These are phyloP conservation scores for Jamesozyma hellenica DNA, from an alignment of 805 yeast species.

Conservation along the genomic window DNA sequence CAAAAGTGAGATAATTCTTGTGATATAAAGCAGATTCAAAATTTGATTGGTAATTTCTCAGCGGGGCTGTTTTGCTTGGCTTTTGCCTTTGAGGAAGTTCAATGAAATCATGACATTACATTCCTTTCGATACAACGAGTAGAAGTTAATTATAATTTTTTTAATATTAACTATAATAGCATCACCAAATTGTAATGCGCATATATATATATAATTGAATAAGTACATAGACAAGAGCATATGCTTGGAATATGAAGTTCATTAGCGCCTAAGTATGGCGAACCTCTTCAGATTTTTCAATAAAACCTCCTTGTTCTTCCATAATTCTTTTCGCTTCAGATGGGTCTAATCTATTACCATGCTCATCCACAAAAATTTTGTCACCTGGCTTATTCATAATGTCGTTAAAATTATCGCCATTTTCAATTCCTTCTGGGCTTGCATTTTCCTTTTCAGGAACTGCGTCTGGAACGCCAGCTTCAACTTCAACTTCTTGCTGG, in stretches of 20 bases:
- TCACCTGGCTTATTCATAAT: conserved; percentile 20
- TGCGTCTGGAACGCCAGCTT: background rate
- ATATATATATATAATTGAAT: too few relatives aligned
- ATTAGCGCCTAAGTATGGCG: background rate
- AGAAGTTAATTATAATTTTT: too few relatives aligned
- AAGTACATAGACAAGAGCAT: too few relatives aligned
- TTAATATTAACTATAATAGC: too few relatives aligned
- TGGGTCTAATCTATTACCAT: conserved; percentile 31
- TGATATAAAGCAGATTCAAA: too few relatives aligned
- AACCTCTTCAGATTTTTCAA: conserved; percentile 1
- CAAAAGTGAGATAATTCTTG: too few relatives aligned
- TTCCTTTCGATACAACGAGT: too few relatives aligned
- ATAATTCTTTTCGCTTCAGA: conserved; percentile 24
- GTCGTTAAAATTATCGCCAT: conserved; percentile 12
- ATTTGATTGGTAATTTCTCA: too few relatives aligned
- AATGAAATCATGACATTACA: too few relatives aligned
- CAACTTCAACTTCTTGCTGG: background rate
- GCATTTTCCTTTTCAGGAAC: background rate
- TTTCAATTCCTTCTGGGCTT: background rate
- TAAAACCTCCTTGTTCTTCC: conserved; percentile 20
- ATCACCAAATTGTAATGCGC: too few relatives aligned
- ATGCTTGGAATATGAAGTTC: background rate
- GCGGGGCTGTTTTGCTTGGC: too few relatives aligned
- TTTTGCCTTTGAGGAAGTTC: too few relatives aligned
- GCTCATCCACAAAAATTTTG: conserved; percentile 30